Percentiles rank a stretch among this genome's conserved stretches.
Evolutionary conservation across 805 yeast genomes (phyloP).

Genomic region (Kodamaea neixiangensis): DNA sequence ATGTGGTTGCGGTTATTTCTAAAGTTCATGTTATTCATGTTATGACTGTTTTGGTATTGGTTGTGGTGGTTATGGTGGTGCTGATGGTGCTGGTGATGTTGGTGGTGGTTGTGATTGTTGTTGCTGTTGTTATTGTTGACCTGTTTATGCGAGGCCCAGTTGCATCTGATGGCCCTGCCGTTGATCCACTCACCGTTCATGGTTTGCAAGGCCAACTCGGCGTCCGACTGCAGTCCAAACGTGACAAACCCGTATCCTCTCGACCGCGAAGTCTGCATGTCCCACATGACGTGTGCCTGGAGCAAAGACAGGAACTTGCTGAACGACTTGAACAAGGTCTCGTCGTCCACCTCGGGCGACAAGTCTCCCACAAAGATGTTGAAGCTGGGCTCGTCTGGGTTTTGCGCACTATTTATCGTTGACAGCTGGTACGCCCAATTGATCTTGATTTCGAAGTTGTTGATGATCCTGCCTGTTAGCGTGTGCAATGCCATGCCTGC

Average conservation of each 20-base stretch:
- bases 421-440: constrained; percentile 87
- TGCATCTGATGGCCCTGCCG: constrained; percentile 78
- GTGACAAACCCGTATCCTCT: constrained; percentile 92
- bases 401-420: constrained; percentile 49
- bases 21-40: constrained; percentile 1
- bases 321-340: constrained; percentile 59
- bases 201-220: constrained; percentile 66
- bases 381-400: constrained; percentile 50
- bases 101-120: not conserved
- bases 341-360: constrained; percentile 81
- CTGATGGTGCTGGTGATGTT: not conserved
- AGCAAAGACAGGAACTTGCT: constrained; percentile 56
- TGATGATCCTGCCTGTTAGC: constrained; percentile 59
- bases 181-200: constrained; percentile 75
- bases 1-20: constrained; percentile 5
- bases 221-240: constrained; percentile 65
- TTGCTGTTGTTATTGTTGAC: constrained; percentile 12
- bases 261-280: constrained; percentile 89
- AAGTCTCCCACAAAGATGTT: constrained; percentile 87
- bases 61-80: not conserved
- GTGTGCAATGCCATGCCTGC: constrained; percentile 66
- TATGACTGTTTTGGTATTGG: not conserved
- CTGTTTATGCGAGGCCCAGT: constrained; percentile 84
- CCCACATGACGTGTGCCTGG: constrained; percentile 97
- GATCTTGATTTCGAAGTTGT: constrained; percentile 58